These are phyloP conservation scores for Taphrina deformans DNA, from an alignment of 1,139 yeast genomes.

Conservation along the genomic window DNA sequence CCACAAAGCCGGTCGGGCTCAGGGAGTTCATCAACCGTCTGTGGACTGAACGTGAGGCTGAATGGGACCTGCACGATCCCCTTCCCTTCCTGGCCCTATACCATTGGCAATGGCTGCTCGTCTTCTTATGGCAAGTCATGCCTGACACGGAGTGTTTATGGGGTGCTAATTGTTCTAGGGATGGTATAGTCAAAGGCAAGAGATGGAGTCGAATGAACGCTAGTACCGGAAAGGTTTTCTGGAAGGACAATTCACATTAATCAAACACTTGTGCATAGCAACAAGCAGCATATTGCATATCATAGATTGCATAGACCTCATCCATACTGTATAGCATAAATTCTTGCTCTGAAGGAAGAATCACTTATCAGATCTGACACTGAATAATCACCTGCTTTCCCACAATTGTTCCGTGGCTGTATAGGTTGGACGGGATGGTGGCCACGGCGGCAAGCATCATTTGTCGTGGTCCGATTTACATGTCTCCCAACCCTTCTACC, in stretches of 20 bases:
- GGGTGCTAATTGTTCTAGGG: not conserved
- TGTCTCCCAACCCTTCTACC: too few species aligned
- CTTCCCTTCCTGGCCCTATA: conserved; percentile 13
- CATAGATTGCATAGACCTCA: not conserved
- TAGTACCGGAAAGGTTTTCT: conserved; percentile 26
- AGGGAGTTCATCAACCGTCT: conserved; percentile 2
- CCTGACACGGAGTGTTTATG: not conserved
- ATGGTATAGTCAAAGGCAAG: conserved; percentile 9
- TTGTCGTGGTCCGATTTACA: too few species aligned
- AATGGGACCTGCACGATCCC: conserved; percentile 20
- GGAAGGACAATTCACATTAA: conserved; percentile 14
- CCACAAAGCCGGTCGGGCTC: conserved; percentile 15
- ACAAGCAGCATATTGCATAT: not conserved
- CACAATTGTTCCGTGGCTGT: too few species aligned
- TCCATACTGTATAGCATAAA: not conserved
- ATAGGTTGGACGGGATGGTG: too few species aligned
- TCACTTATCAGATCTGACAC: too few species aligned
- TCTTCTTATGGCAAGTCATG: conserved; percentile 8
- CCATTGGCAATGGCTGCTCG: conserved; percentile 22
- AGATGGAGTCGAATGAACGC: conserved; percentile 27
- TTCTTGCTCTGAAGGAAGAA: too few species aligned
- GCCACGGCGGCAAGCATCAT: too few species aligned
- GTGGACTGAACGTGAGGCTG: conserved; percentile 14
- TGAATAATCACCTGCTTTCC: not conserved
- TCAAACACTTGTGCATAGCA: not conserved